Evolutionary conservation across 2,329 filamentous ascomycete species (phyloP).

Genomic region (Colletotrichum cuscutae): DNA sequence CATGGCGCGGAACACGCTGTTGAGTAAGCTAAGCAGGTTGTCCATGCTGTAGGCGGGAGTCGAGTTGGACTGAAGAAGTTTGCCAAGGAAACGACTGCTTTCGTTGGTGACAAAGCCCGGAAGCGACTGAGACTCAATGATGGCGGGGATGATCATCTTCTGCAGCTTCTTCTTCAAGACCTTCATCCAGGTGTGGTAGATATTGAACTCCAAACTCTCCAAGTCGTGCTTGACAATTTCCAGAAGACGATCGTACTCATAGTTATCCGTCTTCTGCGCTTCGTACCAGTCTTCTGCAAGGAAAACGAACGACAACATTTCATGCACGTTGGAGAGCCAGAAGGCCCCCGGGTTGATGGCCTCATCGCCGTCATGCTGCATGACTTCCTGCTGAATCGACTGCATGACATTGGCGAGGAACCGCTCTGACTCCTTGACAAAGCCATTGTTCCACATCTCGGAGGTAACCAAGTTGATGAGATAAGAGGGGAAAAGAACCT

Average conservation of each 20-base stretch:
- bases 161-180: slow-evolving; percentile 98
- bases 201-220: slow-evolving; percentile 99
- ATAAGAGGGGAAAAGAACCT: slow-evolving; percentile 98
- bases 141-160: slow-evolving; percentile 99
- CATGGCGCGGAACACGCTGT: slow-evolving; percentile 98
- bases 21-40: slow-evolving; percentile 92
- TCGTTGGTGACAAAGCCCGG: slow-evolving; percentile 99
- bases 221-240: slow-evolving; percentile 99
- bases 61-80: slow-evolving; percentile 90
- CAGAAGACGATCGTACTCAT: slow-evolving; percentile 95
- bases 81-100: slow-evolving; percentile 97
- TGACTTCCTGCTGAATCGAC: slow-evolving; percentile 98
- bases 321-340: slow-evolving; percentile 99
- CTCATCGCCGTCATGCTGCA: slow-evolving; percentile 98
- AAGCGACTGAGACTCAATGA: slow-evolving; percentile 98
- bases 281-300: slow-evolving; percentile 99
- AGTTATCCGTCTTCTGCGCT: slow-evolving; percentile 98
- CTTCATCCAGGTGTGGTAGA: slow-evolving; percentile 99
- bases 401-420: slow-evolving; percentile 99
- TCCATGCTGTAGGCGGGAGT: slow-evolving; percentile 99
- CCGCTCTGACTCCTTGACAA: slow-evolving; percentile 98
- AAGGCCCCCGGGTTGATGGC: slow-evolving; percentile 97
- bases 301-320: slow-evolving; percentile 99
- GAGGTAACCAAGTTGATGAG: slow-evolving; percentile 99
- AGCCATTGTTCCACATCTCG: slow-evolving; percentile 99